Evolutionary conservation across 73 alveolate species (phyloP), one percentile per base, ranked within the genome.

Genomic region (Paramecium sexaurelia): DNA sequence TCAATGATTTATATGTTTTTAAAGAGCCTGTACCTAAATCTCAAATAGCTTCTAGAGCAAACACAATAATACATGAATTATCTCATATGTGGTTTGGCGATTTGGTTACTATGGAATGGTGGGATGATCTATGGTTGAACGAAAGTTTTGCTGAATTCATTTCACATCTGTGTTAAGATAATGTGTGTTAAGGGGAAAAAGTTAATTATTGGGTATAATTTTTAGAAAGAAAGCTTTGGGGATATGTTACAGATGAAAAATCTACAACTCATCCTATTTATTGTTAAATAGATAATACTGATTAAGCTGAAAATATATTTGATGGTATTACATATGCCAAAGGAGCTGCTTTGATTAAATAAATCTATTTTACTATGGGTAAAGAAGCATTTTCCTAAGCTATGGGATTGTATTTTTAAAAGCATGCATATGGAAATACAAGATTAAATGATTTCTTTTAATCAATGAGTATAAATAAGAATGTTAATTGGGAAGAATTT

Each of bases 21-120:
- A 96, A 95, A 88, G 98, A 95, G 35, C 75, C 92, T 19, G 95
- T 97, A 11, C 95, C 98, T 5, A 92, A 95, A 89, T 93, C 98
- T 78, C 84, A 95, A 93, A 86, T 94, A 55, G 88, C 96, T 6
- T 86, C 95, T 15, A 94, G 97, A 43, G 96, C 94, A 7, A 96
- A 96, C 55, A 94, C 97, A 66, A 89, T 96, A 13, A 95, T 95
- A 7, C 99, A 98, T 93, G 99, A 98, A 83, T 92, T 98, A 37
- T 98, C 99, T 17, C 99, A 98, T 95, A 95, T 95, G 98, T 98
- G 99, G 99, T 98, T 98, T 85, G 99, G 99, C 6, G 97, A 98
- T 92, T 86, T 96, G 55, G 99, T 97, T 7, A 98, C 99, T 9
- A 96, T 98, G 99, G 94, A 97, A 75, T 98, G 99, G 99, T 98